Base-by-base conservation (phyloP, 306 rosid species). In the Gillenia trifoliata region DNA sequence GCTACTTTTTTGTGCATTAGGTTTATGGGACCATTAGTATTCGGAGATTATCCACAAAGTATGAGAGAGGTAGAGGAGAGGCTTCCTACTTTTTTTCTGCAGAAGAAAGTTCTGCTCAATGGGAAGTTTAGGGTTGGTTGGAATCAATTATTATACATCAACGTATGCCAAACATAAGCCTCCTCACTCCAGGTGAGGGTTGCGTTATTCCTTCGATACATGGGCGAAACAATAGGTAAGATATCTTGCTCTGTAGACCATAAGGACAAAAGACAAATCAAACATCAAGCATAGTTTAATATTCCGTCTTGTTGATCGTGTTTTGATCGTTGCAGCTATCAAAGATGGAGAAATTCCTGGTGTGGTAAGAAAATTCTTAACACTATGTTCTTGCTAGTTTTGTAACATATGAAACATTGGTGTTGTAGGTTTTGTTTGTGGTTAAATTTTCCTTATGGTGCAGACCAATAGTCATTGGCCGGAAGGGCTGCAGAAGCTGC, bases 71-170 rank as follows among this genome's bases (percentile, higher is more conserved):
- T 83, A 50, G 60, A 60, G 36, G 74, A 83, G 20, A 83, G 86
- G 63, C 62, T 83, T 1, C 12, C 20, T n/a, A n/a, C n/a, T n/a
- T n/a, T 15, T 79, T 83, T 73, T 66, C 76, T 16, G 9, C 28
- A 34, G 34, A 63, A 64, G 79, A 72, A 38, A 55, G 8, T 0
- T 0, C n/a, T 83, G 65, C 8, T 83, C 6, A 34, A 62, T 66
- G 79, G n/a, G n/a, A n/a, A 66, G 79, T 40, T 8, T 50, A 4
- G 83, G 79, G 23, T 83, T 83, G 19, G 29, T 79, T 68, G 83
- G 81, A 3, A 15, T 83, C 30, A 83, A 83, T 25, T 83, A 79
- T 60, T 83, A 83, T 69, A 67, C 66, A 25, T 83, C 83, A 1
- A 45, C 43, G 11, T 83, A 36, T 55, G 83, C 56, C 28, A 78